These are phyloP conservation scores for Rhododendron simsii DNA, from an alignment of 148 eudicot species.

Conservation along the genomic window DNA sequence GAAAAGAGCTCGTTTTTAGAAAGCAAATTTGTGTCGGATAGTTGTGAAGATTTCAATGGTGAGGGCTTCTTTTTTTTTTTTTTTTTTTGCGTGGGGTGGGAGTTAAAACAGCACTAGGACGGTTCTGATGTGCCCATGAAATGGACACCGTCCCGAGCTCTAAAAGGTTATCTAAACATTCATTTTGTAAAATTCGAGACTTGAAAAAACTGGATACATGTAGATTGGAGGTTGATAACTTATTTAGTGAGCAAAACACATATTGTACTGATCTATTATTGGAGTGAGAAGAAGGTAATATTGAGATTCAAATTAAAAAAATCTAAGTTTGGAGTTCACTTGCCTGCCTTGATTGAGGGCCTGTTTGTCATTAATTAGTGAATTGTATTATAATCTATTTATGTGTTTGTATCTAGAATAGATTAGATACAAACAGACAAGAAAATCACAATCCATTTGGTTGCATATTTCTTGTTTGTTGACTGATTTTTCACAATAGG, in stretches of 20 bases:
- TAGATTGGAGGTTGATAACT: too few species aligned
- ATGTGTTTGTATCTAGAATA: neutral
- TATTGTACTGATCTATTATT: neutral
- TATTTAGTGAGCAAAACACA: neutral
- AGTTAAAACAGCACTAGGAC: too few species aligned
- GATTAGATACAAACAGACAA: neutral
- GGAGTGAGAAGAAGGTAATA: neutral
- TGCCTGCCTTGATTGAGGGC: neutral
- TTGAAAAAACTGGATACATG: too few species aligned
- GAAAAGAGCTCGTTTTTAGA: neutral
- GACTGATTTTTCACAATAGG: too few species aligned
- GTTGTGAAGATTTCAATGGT: neutral
- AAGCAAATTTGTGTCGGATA: neutral
- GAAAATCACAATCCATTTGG: too few species aligned
- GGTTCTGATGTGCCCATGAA: neutral
- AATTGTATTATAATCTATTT: too few species aligned
- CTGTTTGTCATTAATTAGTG: neutral
- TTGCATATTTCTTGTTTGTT: too few species aligned
- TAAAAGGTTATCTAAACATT: neutral
- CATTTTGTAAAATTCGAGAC: neutral
- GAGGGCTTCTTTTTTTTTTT: neutral
- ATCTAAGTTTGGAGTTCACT: neutral
- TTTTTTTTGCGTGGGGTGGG: too few species aligned
- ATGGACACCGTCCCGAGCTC: neutral
- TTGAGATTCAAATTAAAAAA: neutral